Base-by-base conservation (phyloP, 2,329 filamentous ascomycete genomes). In the Parastagonospora avenae region DNA sequence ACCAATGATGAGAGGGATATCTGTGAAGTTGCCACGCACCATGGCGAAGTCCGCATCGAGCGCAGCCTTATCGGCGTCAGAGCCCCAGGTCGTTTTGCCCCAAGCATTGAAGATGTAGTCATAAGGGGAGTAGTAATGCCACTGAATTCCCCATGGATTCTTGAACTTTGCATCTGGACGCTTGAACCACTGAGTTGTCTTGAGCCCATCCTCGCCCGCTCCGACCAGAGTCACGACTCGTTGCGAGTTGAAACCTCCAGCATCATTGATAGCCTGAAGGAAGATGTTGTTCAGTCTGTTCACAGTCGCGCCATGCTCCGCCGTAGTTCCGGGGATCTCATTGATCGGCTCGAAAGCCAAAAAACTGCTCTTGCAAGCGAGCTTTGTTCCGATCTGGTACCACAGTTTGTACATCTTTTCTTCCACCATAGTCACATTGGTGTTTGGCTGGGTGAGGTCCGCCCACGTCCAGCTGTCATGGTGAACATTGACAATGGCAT, bases 1-100 rank as follows among this genome's bases (percentile, higher is more conserved):
- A 9, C 84, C 83, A 10, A 86, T 76, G 2, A 86, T 64, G 2
- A 85, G 70, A 0, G 83, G 83, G 1, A 85, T 70, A 31, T 79
- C 74, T 2, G 78, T 80, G 59, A 85, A 85, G 60, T 84, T 85
- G 8, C 74, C 74, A 1, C 82, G 76, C 7, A 85, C 76, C 31
- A 76, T 71, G 15, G 75, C 66, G 29, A 86, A 75, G 47, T 85
- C 83, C 5, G 74, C 66, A 33, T 77, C 73, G 6, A 85, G 66
- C 2, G 75, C 41, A 2, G 76, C 70, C 60, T 83, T 82, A 62
- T 86, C 83, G 1, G 74, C 73, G 15, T 79, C 79, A 2, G 79
- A 81, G 19, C 84, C 82, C 82, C 82, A 85, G 42, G 80, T 81
- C 0, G 83, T 85, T 63, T 83, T 83, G 19, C 84, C 84, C 83